Percentiles rank a stretch among this genome's conserved stretches.
Conservation (phyloP, 75 land plant genomes). For the Cryptomeria japonica region DNA sequence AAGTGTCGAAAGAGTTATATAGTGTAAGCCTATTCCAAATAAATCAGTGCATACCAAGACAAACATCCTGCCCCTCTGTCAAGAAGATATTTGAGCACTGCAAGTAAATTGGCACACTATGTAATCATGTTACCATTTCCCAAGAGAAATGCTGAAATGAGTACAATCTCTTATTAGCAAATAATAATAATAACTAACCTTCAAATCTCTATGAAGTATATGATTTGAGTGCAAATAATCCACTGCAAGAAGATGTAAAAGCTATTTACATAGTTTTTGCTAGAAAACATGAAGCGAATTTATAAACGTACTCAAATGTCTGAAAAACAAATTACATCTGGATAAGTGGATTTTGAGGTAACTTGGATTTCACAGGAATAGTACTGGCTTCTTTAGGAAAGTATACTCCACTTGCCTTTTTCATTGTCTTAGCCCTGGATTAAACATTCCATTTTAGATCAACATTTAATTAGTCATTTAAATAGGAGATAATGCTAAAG, state of each 20-base stretch:
- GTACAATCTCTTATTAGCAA: neutral
- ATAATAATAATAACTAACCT: constrained; percentile 34
- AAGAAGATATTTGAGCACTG: constrained; percentile 94
- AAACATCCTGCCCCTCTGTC: constrained; percentile 71
- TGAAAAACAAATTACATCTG: neutral
- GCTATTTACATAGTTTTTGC: constrained; percentile 64
- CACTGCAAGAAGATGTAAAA: constrained; percentile 71
- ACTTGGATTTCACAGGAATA: neutral
- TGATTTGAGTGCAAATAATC: constrained; percentile 82
- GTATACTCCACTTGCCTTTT: constrained; percentile 71
- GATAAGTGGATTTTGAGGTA: neutral
- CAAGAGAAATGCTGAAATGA: neutral
- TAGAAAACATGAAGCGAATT: neutral
- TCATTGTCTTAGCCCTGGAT: constrained; percentile 85
- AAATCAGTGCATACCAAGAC: constrained; percentile 52
- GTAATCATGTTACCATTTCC: neutral
- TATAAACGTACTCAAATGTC: neutral
- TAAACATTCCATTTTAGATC: neutral
- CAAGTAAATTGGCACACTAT: neutral
- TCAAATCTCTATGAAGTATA: constrained; percentile 87
- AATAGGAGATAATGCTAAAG: neutral
- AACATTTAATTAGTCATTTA: neutral
- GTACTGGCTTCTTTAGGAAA: constrained; percentile 87
- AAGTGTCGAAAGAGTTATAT: neutral
- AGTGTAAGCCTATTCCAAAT: neutral